Evolutionary conservation across 352 stramenopile genomes (phyloP), one percentile per base, ranked within the genome.

Genomic region (Phytophthora sansomeana): DNA sequence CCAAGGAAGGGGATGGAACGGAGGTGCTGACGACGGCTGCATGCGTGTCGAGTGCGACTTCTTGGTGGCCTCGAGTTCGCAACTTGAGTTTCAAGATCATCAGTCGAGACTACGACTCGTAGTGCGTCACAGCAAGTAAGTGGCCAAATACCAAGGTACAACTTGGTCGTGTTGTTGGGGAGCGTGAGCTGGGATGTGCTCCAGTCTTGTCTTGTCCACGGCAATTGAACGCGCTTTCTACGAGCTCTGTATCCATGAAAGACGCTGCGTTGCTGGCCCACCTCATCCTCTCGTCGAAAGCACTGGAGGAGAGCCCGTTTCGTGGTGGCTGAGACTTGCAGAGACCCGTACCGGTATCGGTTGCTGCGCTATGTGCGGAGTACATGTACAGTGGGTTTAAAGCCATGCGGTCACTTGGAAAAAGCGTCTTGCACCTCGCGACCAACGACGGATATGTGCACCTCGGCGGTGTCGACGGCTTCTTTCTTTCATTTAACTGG

Each of bases 321-420:
- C 32, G 41, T 28, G 26, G 52, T n/a, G n/a, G n/a, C n/a, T n/a
- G n/a, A n/a, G n/a, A n/a, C n/a, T n/a, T n/a, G n/a, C n/a, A n/a
- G n/a, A n/a, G n/a, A n/a, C n/a, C n/a, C n/a, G n/a, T n/a, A n/a
- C n/a, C n/a, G n/a, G n/a, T n/a, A n/a, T n/a, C n/a, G n/a, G n/a
- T n/a, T n/a, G n/a, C n/a, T n/a, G n/a, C n/a, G n/a, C n/a, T n/a
- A n/a, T n/a, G n/a, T n/a, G n/a, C n/a, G n/a, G n/a, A n/a, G n/a
- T n/a, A n/a, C n/a, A n/a, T n/a, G n/a, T n/a, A n/a, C n/a, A n/a
- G n/a, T n/a, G n/a, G n/a, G 5, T 14, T 17, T 41, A 1, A 26
- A 11, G 36, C 35, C 57, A 72, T 68, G 42, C 64, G 58, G 58
- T 63, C 44, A 43, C 49, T 57, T 72, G 50, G 58, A 72, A 69